Conservation (phyloP, 78 protist genomes). For the Dictyostelium firmibasis region DNA sequence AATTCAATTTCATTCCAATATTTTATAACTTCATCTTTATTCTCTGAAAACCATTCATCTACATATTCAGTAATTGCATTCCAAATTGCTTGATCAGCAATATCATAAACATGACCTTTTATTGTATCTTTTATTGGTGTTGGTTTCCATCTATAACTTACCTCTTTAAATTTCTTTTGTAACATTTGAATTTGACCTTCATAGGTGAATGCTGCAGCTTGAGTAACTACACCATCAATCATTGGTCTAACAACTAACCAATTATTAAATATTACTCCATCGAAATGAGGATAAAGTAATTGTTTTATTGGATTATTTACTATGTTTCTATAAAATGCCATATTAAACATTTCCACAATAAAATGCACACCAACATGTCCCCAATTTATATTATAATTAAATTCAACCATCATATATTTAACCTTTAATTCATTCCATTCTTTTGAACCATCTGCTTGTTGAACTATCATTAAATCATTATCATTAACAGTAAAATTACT, state of each 20-base stretch:
- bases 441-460: constrained; percentile 8
- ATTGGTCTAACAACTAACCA: constrained; percentile 67
- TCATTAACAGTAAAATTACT: too few relatives aligned
- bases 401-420: constrained; percentile 54
- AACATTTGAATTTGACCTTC: constrained; percentile 46
- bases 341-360: constrained; percentile 20
- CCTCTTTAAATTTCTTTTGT: not conserved
- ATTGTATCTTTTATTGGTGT: not conserved
- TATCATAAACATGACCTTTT: constrained; percentile 18
- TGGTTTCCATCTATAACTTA: constrained; percentile 12
- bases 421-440: constrained; percentile 39
- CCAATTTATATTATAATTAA: constrained; percentile 49
- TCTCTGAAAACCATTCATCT: not conserved
- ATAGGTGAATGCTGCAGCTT: constrained; percentile 47
- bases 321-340: constrained; percentile 56
- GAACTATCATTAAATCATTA: not conserved
- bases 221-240: constrained; percentile 36
- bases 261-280: constrained; percentile 55
- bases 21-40: not conserved
- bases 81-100: constrained; percentile 12
- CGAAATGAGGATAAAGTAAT: constrained; percentile 42
- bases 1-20: constrained; percentile 27
- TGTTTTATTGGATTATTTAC: constrained; percentile 6
- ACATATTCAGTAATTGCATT: constrained; percentile 25
- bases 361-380: constrained; percentile 59